Evolutionary conservation across 1,284 basidiomycete species (phyloP).

Genomic region (Papiliotrema laurentii): DNA sequence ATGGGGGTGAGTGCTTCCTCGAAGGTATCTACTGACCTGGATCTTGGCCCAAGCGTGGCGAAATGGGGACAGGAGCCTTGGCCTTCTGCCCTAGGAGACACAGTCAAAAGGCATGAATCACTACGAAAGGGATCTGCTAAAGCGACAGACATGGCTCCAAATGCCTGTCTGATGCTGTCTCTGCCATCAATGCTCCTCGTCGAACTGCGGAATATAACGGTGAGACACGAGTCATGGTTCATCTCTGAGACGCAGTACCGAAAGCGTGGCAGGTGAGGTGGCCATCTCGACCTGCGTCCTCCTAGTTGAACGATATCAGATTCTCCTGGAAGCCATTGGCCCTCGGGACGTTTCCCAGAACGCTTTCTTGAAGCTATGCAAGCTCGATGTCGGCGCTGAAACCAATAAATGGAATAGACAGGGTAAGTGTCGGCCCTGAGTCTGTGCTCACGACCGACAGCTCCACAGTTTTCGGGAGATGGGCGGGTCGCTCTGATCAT

Average conservation of each 20-base stretch:
- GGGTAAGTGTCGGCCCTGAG: slow-evolving; percentile 12
- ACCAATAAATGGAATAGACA: slow-evolving; percentile 34
- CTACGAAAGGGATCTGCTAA: not conserved
- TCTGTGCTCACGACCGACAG: slow-evolving; percentile 5
- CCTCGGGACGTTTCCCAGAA: slow-evolving; percentile 29
- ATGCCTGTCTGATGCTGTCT: slow-evolving; percentile 33
- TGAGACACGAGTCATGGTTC: slow-evolving; percentile 9
- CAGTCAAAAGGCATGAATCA: slow-evolving; percentile 16
- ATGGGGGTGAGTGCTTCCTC: slow-evolving; percentile 24
- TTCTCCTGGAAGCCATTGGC: slow-evolving; percentile 24
- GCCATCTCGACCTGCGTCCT: not conserved
- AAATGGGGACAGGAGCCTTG: slow-evolving; percentile 37
- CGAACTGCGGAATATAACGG: slow-evolving; percentile 44
- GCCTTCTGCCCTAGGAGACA: slow-evolving; percentile 26
- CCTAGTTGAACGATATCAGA: slow-evolving; percentile 14
- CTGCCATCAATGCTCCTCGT: slow-evolving; percentile 38
- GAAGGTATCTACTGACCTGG: slow-evolving; percentile 8
- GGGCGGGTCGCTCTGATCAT: slow-evolving; percentile 36
- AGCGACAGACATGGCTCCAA: slow-evolving; percentile 27
- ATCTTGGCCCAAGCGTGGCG: slow-evolving; percentile 28
- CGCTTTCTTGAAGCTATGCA: slow-evolving; percentile 39
- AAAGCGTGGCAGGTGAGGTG: slow-evolving; percentile 38
- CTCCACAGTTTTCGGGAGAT: slow-evolving; percentile 36
- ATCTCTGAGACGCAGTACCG: slow-evolving; percentile 17
- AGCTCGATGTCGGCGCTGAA: slow-evolving; percentile 33